Conservation (phyloP, 805 yeast genomes). For the Clavispora carvajalis region DNA sequence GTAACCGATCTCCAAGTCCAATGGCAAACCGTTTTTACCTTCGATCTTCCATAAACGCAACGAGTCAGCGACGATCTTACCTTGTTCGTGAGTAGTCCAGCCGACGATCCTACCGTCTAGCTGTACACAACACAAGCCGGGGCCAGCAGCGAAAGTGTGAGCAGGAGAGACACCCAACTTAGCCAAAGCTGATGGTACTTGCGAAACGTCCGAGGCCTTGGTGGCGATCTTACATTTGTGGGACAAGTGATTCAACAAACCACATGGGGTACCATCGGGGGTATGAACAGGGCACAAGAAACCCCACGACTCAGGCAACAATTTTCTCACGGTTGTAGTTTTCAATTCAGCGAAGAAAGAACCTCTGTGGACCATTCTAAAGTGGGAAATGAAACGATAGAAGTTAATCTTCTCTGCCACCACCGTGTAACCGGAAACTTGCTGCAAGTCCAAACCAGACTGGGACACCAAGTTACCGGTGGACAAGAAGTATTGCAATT, state of each 20-base stretch:
- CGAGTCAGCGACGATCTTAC: constrained; percentile 80
- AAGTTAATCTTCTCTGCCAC: constrained; percentile 98
- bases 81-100: constrained; percentile 90
- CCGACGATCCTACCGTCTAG: constrained; percentile 90
- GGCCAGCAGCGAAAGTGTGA: constrained; percentile 80
- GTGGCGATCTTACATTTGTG: constrained; percentile 92
- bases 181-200: constrained; percentile 60
- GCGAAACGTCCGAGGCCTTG: constrained; percentile 62
- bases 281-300: constrained; percentile 98
- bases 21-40: constrained; percentile 71
- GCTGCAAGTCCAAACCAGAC: constrained; percentile 96
- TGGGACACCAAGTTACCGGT: constrained; percentile 97
- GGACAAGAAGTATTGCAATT: constrained; percentile 87
- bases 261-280: constrained; percentile 99
- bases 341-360: constrained; percentile 97
- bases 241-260: constrained; percentile 91
- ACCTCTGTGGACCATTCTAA: constrained; percentile 99
- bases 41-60: constrained; percentile 90
- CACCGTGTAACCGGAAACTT: constrained; percentile 95
- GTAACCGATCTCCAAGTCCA: constrained; percentile 86
- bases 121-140: constrained; percentile 83
- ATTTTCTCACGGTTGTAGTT: constrained; percentile 93
- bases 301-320: constrained; percentile 98
- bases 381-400: constrained; percentile 95
- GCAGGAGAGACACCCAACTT: constrained; percentile 79